Evolutionary conservation across 2,329 filamentous ascomycete genomes (phyloP).

Genomic region (Tolypocladium tropicale): DNA sequence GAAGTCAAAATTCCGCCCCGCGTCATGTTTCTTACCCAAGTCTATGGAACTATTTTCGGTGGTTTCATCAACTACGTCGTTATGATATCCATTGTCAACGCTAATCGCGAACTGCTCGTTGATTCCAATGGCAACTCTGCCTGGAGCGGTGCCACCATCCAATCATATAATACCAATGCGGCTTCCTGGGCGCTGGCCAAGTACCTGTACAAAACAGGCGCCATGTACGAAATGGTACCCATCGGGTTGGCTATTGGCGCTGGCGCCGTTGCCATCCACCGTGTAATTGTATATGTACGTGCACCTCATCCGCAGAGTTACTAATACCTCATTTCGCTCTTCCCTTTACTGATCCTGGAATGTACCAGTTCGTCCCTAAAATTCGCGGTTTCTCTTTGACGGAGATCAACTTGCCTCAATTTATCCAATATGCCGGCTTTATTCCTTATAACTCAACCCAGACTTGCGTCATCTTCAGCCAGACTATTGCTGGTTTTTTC

Average conservation of each 20-base stretch:
- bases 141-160: neutral
- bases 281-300: neutral
- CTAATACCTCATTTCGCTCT: neutral
- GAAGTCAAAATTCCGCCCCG: neutral
- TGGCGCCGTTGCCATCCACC: neutral
- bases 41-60: slow-evolving; percentile 44
- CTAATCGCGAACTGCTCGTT: slow-evolving; percentile 37
- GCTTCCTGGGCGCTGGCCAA: neutral
- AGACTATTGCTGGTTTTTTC: slow-evolving; percentile 34
- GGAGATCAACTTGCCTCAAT: neutral
- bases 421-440: neutral
- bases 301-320: neutral
- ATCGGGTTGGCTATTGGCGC: neutral
- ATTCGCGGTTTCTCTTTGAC: neutral
- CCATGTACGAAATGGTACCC: neutral
- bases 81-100: slow-evolving; percentile 38
- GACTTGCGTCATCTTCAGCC: slow-evolving; percentile 31
- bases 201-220: neutral
- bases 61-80: slow-evolving; percentile 44
- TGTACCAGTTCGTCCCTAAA: neutral
- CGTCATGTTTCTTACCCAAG: slow-evolving; percentile 28
- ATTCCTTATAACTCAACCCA: neutral
- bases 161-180: neutral
- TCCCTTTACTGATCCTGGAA: neutral
- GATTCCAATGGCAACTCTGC: neutral